Conservation (phyloP, 441 rosid genomes). For the Corymbia calophylla region DNA sequence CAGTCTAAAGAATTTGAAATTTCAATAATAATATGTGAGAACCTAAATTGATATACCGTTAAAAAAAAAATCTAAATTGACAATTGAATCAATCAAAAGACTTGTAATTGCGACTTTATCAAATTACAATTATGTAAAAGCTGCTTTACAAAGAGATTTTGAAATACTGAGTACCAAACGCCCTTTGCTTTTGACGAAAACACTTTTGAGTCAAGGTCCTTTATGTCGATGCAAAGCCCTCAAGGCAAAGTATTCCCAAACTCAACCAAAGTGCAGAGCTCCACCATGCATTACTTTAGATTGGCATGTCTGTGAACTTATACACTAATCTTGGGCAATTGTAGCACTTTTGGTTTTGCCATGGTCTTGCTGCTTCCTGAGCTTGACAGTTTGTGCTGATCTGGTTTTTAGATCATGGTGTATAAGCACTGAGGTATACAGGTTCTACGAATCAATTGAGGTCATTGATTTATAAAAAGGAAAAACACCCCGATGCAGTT, state of each 20-base stretch:
- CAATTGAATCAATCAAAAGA: background rate
- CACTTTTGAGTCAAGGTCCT: no score
- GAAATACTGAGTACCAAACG: background rate
- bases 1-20: background rate
- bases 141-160: background rate
- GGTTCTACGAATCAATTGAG: background rate
- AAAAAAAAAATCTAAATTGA: background rate
- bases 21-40: background rate
- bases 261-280: background rate
- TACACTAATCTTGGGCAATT: background rate
- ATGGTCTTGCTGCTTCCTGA: background rate
- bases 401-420: background rate
- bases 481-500: background rate
- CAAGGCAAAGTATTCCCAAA: no score
- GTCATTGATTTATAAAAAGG: background rate
- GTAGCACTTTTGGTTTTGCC: background rate
- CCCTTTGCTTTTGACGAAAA: no score
- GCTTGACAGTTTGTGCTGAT: background rate
- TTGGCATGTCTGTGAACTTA: background rate
- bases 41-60: background rate
- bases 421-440: background rate
- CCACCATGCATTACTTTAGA: background rate
- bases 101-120: background rate
- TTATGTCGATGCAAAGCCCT: no score
- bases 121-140: background rate